A percentile compares a stretch with the other conserved stretches of the same genome.
These are phyloP conservation scores for Clonostachys solani DNA, from an alignment of 2,329 filamentous ascomycete genomes.

Conservation along the genomic window DNA sequence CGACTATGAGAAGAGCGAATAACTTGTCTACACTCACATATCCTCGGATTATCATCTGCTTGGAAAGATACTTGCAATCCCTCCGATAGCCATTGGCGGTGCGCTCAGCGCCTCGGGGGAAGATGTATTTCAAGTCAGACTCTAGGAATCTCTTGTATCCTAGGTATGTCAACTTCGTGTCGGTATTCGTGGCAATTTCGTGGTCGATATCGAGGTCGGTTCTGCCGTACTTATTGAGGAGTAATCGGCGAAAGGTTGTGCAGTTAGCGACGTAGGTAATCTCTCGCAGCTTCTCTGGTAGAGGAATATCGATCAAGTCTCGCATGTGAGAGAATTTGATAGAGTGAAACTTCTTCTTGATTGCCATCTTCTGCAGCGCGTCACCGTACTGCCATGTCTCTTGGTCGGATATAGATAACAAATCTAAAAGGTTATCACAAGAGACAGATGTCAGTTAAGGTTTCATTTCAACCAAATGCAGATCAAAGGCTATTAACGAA, in stretches of 20 bases:
- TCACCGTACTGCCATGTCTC: slow-evolving; percentile 46
- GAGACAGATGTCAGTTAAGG: background rate
- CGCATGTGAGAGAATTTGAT: slow-evolving; percentile 40
- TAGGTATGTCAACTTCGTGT: slow-evolving; percentile 19
- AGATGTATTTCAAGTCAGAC: slow-evolving; percentile 19
- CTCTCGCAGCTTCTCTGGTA: slow-evolving; percentile 31
- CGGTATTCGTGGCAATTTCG: slow-evolving; percentile 16
- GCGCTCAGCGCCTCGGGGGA: slow-evolving; percentile 11
- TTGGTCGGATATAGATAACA: slow-evolving; percentile 39
- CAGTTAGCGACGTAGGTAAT: slow-evolving; percentile 27
- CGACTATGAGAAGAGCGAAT: too few relatives aligned
- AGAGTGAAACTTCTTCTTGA: slow-evolving; percentile 26
- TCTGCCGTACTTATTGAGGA: slow-evolving; percentile 15
- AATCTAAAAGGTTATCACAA: slow-evolving; percentile 21
- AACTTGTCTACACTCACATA: slow-evolving; percentile 5
- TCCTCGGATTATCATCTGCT: slow-evolving; percentile 22
- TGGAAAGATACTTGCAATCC: slow-evolving; percentile 18
- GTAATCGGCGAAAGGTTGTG: slow-evolving; percentile 18
- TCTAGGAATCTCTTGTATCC: slow-evolving; percentile 20
- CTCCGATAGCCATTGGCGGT: slow-evolving; percentile 14
- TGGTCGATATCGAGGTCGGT: slow-evolving; percentile 16
- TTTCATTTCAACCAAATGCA: too few relatives aligned
- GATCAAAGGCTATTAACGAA: slow-evolving; percentile 12
- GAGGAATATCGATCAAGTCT: slow-evolving; percentile 32
- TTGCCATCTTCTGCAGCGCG: slow-evolving; percentile 29